phyloP scores from a whole-genome alignment of 208 protist species.

The Leishmania martiniquensis region DNA sequence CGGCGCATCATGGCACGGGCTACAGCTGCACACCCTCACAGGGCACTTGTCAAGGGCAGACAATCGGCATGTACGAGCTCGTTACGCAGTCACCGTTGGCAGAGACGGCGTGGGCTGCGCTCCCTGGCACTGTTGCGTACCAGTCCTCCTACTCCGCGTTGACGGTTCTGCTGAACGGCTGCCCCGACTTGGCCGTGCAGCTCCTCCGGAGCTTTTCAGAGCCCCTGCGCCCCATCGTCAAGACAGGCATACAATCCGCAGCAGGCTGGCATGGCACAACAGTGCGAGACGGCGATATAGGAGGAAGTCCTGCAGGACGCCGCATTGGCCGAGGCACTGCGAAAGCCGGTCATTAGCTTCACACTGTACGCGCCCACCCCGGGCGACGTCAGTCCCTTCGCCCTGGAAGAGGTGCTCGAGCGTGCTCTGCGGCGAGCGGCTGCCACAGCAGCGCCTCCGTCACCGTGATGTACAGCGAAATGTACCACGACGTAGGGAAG shows the following conservation, averaged over 20 bases:
- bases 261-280: slow-evolving; percentile 44
- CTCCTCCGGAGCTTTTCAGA: slow-evolving; percentile 82
- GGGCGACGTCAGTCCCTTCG: too few relatives aligned
- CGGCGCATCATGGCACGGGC: slow-evolving; percentile 55
- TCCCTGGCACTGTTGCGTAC: slow-evolving; percentile 77
- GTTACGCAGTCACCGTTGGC: slow-evolving; percentile 64
- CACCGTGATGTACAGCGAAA: slow-evolving; percentile 47
- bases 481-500: slow-evolving; percentile 63
- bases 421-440: slow-evolving; percentile 23
- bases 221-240: slow-evolving; percentile 63
- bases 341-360: slow-evolving; percentile 57
- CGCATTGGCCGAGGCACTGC: slow-evolving; percentile 47
- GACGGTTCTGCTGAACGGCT: slow-evolving; percentile 75
- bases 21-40: slow-evolving; percentile 57
- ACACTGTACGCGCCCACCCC: slow-evolving; percentile 50
- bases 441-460: slow-evolving; percentile 31
- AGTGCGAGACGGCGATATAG: slow-evolving; percentile 36
- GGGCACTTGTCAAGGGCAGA: slow-evolving; percentile 62
- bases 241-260: slow-evolving; percentile 61
- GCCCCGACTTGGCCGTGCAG: slow-evolving; percentile 76
- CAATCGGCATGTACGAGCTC: slow-evolving; percentile 84
- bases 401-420: too few relatives aligned
- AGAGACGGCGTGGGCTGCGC: slow-evolving; percentile 74
- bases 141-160: slow-evolving; percentile 72
- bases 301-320: slow-evolving; percentile 77